Percentiles rank a stretch among this genome's conserved stretches.
These are phyloP conservation scores for Ustilago curta DNA, from an alignment of 1,284 basidiomycete genomes.

Conservation along the genomic window DNA sequence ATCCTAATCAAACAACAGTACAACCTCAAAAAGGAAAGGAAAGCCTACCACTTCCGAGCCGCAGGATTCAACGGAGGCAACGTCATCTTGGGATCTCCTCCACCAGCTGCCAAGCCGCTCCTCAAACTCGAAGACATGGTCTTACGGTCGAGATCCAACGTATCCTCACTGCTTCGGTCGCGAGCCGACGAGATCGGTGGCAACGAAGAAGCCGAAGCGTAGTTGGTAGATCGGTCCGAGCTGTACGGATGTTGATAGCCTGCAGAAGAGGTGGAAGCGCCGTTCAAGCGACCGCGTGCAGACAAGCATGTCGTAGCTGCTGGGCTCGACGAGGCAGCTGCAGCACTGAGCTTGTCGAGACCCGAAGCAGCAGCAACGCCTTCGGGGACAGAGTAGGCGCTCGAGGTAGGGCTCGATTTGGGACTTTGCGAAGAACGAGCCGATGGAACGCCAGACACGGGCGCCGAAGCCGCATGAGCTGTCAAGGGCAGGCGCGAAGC, in stretches of 20 bases:
- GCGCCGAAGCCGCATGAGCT: constrained; percentile 36
- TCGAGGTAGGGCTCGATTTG: constrained; percentile 51
- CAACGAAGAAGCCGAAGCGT: constrained; percentile 23
- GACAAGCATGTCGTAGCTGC: constrained; percentile 21
- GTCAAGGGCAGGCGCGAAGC: constrained; percentile 12
- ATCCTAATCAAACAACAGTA: constrained; percentile 6
- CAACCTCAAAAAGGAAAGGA: background rate
- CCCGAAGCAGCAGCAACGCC: constrained; percentile 42
- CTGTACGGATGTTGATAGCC: constrained; percentile 53
- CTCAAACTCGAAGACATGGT: constrained; percentile 31
- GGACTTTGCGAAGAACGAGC: constrained; percentile 52
- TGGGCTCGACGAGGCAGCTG: constrained; percentile 18
- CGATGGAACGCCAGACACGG: constrained; percentile 41
- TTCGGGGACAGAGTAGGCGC: constrained; percentile 43
- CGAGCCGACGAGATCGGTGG: constrained; percentile 49
- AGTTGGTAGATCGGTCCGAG: constrained; percentile 53
- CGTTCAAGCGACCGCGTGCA: constrained; percentile 36
- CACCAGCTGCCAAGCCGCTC: constrained; percentile 14
- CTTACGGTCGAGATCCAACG: constrained; percentile 41
- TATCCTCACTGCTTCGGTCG: constrained; percentile 28
- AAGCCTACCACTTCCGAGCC: constrained; percentile 29
- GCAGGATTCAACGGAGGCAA: constrained; percentile 44
- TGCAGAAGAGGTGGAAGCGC: constrained; percentile 13
- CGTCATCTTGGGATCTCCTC: constrained; percentile 35
- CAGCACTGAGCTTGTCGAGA: constrained; percentile 39